Evolutionary conservation across 345 rosid genomes (phyloP).

Genomic region (Melastoma malabathricum): DNA sequence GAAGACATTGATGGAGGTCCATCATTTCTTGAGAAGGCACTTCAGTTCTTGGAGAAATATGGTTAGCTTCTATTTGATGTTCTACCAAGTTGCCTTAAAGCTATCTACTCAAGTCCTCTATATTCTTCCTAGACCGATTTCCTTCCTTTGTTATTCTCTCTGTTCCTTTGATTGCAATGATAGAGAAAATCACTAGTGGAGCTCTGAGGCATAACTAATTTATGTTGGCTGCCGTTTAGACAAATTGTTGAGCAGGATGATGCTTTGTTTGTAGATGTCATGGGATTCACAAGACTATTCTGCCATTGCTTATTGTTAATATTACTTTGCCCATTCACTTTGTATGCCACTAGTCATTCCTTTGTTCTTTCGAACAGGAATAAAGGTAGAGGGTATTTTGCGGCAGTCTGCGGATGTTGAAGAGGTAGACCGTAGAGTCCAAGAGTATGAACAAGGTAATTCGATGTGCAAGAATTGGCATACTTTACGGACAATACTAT

Average conservation of each 20-base stretch:
- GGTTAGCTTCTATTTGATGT: constrained; percentile 33
- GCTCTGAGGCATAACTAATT: too few species aligned
- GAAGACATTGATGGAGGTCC: constrained; percentile 99
- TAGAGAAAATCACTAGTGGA: too few species aligned
- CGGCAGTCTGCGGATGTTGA: constrained; percentile 96
- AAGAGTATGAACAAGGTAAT: constrained; percentile 88
- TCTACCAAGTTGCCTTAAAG: too few species aligned
- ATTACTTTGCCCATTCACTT: constrained; percentile 1
- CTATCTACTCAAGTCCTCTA: too few species aligned
- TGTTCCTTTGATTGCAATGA: too few species aligned
- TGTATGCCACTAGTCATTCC: not conserved
- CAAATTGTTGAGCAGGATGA: too few species aligned
- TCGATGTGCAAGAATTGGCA: not conserved
- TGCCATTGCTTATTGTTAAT: constrained; percentile 2
- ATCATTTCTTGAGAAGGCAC: constrained; percentile 98
- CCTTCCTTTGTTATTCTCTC: too few species aligned
- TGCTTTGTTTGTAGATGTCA: too few species aligned
- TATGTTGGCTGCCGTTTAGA: too few species aligned
- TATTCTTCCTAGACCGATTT: too few species aligned
- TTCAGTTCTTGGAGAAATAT: constrained; percentile 77
- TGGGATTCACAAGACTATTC: too few species aligned
- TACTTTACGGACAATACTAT: too few species aligned
- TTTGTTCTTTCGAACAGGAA: constrained; percentile 33
- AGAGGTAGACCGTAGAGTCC: constrained; percentile 91
- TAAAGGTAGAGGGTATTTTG: constrained; percentile 76